Percentiles rank a stretch among this genome's conserved stretches.
phyloP scores from a whole-genome alignment of 768 basidiomycete species.

The Termitomyces sp. region DNA sequence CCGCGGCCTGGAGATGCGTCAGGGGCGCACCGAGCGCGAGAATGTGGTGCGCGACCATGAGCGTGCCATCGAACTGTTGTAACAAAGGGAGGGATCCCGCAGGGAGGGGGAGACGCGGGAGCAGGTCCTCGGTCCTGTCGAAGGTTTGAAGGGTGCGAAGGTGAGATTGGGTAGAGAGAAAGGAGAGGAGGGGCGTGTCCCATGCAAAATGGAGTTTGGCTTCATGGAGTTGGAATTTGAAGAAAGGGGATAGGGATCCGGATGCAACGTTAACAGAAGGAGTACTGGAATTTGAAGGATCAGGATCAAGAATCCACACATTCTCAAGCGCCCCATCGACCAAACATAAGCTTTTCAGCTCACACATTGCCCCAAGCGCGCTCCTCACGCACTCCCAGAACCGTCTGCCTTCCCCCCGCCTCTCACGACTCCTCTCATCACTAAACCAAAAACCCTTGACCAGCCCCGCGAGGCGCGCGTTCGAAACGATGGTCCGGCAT shows the following conservation, averaged over 20 bases:
- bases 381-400: neutral
- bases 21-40: slow-evolving; percentile 28
- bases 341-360: neutral
- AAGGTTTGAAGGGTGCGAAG: slow-evolving; percentile 35
- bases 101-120: neutral
- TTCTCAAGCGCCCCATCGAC: neutral
- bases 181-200: slow-evolving; percentile 42
- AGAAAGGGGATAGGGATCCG: no score
- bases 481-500: neutral
- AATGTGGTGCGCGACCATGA: slow-evolving; percentile 38
- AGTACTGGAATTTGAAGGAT: no score
- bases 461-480: neutral
- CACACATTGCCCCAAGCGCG: neutral
- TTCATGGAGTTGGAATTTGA: slow-evolving; percentile 47
- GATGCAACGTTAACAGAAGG: no score
- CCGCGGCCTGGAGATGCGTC: slow-evolving; percentile 39
- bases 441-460: neutral
- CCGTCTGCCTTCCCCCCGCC: neutral
- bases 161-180: slow-evolving; percentile 43
- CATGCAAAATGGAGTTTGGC: slow-evolving; percentile 45
- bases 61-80: slow-evolving; percentile 40
- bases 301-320: neutral
- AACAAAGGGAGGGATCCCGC: slow-evolving; percentile 34
- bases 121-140: no score
- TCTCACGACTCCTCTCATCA: neutral